Percentiles rank a stretch among this genome's conserved stretches.
phyloP scores from a whole-genome alignment of 1,284 basidiomycete genomes.

The Microbotryomycetes sp. region DNA sequence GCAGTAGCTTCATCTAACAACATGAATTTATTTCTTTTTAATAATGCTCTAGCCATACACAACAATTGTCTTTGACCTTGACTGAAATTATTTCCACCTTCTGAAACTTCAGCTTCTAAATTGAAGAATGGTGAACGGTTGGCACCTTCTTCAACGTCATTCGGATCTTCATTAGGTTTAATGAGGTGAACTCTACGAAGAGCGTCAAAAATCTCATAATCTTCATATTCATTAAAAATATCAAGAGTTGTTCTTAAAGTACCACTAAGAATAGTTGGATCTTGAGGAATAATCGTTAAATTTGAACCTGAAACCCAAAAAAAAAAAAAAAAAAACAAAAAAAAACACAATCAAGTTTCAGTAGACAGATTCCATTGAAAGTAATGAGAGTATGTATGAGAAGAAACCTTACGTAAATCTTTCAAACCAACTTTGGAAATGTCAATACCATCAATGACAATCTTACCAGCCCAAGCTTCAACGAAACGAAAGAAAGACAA shows the following conservation, averaged over 20 bases:
- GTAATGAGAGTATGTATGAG: too few relatives aligned
- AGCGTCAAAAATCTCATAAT: slow-evolving; percentile 78
- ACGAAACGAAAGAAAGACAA: slow-evolving; percentile 94
- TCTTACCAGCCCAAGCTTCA: slow-evolving; percentile 73
- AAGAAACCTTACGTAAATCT: slow-evolving; percentile 58
- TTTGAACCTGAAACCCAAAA: slow-evolving; percentile 37
- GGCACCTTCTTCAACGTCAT: slow-evolving; percentile 51
- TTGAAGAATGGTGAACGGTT: slow-evolving; percentile 82
- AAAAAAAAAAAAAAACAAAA: too few relatives aligned
- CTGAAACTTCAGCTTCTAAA: slow-evolving; percentile 73
- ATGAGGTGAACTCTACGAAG: slow-evolving; percentile 82
- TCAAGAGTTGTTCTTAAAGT: slow-evolving; percentile 82
- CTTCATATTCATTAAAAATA: slow-evolving; percentile 84
- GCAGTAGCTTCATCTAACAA: slow-evolving; percentile 62
- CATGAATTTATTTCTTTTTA: slow-evolving; percentile 65
- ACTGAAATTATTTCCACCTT: slow-evolving; percentile 76
- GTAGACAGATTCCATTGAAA: too few relatives aligned
- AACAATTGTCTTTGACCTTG: slow-evolving; percentile 79
- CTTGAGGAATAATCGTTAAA: slow-evolving; percentile 84
- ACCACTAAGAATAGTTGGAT: slow-evolving; percentile 72
- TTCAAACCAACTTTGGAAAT: slow-evolving; percentile 79
- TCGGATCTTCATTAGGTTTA: slow-evolving; percentile 46
- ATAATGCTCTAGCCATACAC: slow-evolving; percentile 74
- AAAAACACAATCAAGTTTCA: too few relatives aligned
- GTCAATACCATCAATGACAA: slow-evolving; percentile 80